These are phyloP conservation scores for Paramecium tetraurelia DNA, from an alignment of 73 alveolate genomes.

Conservation along the genomic window DNA sequence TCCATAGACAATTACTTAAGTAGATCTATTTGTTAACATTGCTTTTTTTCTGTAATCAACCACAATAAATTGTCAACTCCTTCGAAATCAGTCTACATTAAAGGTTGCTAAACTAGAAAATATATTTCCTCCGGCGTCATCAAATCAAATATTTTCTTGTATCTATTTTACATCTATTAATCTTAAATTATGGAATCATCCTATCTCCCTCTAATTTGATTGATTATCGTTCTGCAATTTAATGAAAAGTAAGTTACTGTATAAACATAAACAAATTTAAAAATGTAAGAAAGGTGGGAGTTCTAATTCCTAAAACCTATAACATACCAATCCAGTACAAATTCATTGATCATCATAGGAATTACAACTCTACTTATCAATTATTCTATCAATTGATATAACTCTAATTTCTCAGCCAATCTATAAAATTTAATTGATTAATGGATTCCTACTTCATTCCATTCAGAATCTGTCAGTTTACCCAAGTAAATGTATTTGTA, in stretches of 20 bases:
- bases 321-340: not conserved
- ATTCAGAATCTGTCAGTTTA: not conserved
- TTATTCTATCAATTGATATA: not conserved
- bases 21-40: not conserved
- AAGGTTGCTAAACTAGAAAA: not conserved
- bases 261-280: not conserved
- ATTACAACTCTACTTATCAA: not conserved
- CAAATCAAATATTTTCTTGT: not conserved
- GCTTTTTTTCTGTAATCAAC: not conserved
- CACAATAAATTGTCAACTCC: slow-evolving; percentile 30
- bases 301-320: not conserved
- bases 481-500: not conserved
- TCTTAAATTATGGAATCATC: not conserved
- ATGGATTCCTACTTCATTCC: not conserved
- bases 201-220: not conserved
- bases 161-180: not conserved
- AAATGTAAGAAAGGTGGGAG: not conserved
- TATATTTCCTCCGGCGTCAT: slow-evolving; percentile 10
- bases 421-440: not conserved
- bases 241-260: not conserved
- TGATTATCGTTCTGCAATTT: not conserved
- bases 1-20: not conserved
- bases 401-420: not conserved
- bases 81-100: not conserved
- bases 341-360: not conserved